Evolutionary conservation across 768 basidiomycete species (phyloP).

Genomic region (Erythrobasidium yunnanense): DNA sequence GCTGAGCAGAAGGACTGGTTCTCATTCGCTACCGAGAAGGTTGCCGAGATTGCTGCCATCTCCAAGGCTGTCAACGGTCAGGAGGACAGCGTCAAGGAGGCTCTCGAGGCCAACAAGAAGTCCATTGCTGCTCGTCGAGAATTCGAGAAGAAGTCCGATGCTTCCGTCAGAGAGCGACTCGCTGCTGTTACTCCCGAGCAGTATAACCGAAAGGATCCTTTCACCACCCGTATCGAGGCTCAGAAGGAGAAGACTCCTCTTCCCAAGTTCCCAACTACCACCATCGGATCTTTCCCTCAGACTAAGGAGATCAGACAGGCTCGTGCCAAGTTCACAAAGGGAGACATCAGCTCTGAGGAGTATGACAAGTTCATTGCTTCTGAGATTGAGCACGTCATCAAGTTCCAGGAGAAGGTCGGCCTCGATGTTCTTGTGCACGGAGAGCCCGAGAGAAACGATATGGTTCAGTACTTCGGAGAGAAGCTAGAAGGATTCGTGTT

Average conservation of each 20-base stretch:
- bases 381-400: constrained; percentile 83
- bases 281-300: constrained; percentile 99
- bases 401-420: constrained; percentile 92
- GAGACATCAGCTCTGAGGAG: constrained; percentile 68
- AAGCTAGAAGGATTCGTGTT: constrained; percentile 89
- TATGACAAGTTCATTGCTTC: constrained; percentile 98
- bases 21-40: constrained; percentile 95
- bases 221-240: constrained; percentile 71
- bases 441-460: constrained; percentile 98
- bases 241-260: constrained; percentile 80
- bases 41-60: constrained; percentile 72
- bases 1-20: constrained; percentile 91
- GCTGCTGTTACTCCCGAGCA: constrained; percentile 74
- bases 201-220: constrained; percentile 78
- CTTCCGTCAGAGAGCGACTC: constrained; percentile 87
- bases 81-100: constrained; percentile 61
- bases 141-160: constrained; percentile 87
- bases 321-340: constrained; percentile 88
- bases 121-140: constrained; percentile 89
- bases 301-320: constrained; percentile 97
- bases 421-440: constrained; percentile 97
- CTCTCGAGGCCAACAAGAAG: constrained; percentile 73
- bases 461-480: constrained; percentile 99
- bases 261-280: constrained; percentile 96
- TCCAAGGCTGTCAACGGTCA: constrained; percentile 76